Evolutionary conservation across 768 basidiomycete species (phyloP), one percentile per base, ranked within the genome.

Genomic region (Pulveroboletus ravenelii): DNA sequence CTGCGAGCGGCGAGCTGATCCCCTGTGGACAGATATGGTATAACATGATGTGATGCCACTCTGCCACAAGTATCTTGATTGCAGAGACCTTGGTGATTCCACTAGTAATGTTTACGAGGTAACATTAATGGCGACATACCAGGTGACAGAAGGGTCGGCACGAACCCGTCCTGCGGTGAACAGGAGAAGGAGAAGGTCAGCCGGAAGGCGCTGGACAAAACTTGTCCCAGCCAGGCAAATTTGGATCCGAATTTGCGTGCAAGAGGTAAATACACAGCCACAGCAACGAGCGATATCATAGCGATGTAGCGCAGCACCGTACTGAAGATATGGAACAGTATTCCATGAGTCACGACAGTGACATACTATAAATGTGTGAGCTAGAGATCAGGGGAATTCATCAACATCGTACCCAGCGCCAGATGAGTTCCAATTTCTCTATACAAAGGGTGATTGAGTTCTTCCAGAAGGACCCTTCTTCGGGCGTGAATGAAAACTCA

Each of bases 121-220:
- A 45, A 27, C 14, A 17, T 31, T 17, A 36, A 31, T 9, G 40
- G n/a, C 15, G 29, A 25, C 59, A 15, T 2, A 66, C 63, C 34
- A 59, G 34, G 32, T 53, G 50, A 54, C 41, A 53, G n/a, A 61
- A 43, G 15, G 58, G 49, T n/a, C n/a, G n/a, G n/a, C n/a, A n/a
- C n/a, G n/a, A 25, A 29, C 25, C 27, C 32, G 54, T 10, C 18
- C 20, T 27, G 17, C 23, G 29, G 54, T 51, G 5, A 56, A 32
- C 29, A 47, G 54, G 3, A 25, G 10, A 18, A 60, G 53, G 3
- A 20, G 10, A 18, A 57, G 43, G 14, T 52, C 47, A 20, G 35
- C 17, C 6, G 61, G 49, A 49, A 62, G 52, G 27, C 18, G 17
- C 34, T 50, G 52, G 23, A 55, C 10, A 31, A 65, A 61, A 13